These are phyloP conservation scores for Danielozyma ontarioensis DNA, from an alignment of 805 yeast species.

Conservation along the genomic window DNA sequence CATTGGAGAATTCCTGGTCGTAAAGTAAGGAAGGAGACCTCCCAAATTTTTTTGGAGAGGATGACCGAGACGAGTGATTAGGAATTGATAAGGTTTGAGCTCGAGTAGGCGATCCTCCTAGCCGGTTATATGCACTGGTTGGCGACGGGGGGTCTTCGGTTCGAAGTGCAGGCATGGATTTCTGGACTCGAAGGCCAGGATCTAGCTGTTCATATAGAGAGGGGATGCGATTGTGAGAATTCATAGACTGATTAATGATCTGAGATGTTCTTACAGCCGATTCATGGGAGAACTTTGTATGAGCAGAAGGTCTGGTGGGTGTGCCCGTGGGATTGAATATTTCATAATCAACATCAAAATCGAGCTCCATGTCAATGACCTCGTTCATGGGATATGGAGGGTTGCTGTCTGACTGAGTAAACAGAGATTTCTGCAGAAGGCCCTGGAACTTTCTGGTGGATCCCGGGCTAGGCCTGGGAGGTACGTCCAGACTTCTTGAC, in stretches of 20 bases:
- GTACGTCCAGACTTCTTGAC: background rate
- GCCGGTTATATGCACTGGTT: background rate
- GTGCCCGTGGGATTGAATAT: constrained; percentile 4
- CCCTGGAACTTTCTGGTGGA: constrained; percentile 9
- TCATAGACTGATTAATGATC: constrained; percentile 4
- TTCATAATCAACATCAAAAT: constrained; percentile 7
- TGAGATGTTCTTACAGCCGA: background rate
- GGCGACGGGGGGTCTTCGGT: constrained; percentile 1
- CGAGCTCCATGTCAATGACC: constrained; percentile 1
- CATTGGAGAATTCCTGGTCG: constrained; percentile 1
- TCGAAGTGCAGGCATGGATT: background rate
- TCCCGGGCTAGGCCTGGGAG: background rate
- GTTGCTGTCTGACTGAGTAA: constrained; percentile 1
- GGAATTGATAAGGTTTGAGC: constrained; percentile 5
- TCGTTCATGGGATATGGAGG: background rate
- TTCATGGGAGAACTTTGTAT: background rate
- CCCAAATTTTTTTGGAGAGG: constrained; percentile 25
- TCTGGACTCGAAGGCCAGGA: background rate
- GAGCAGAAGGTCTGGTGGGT: constrained; percentile 1
- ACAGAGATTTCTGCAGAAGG: constrained; percentile 10
- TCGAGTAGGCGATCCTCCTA: constrained; percentile 4
- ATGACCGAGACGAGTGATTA: constrained; percentile 12
- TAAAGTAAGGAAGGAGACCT: constrained; percentile 20
- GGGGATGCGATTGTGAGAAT: constrained; percentile 10
- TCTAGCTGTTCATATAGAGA: constrained; percentile 3